Evolutionary conservation across 495 filamentous ascomycete genomes (phyloP), one percentile per base, ranked within the genome.

Genomic region (Penicillium ochrochloron): DNA sequence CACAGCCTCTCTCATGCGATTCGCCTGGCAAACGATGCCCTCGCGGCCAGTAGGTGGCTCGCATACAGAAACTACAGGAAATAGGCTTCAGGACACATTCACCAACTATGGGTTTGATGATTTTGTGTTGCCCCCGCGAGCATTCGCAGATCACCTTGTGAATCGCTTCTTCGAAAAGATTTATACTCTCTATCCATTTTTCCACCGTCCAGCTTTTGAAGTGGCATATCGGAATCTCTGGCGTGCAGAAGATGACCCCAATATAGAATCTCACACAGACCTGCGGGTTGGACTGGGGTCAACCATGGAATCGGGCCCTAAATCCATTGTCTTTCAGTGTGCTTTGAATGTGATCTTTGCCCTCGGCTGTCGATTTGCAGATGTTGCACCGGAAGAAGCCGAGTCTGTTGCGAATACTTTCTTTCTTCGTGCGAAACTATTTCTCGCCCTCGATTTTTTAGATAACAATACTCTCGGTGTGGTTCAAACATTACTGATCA

Each of bases 401-500:
- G 55, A 69, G 19, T 61, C 61, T 11, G 51, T 66, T 1, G 69
- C 73, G 6, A 68, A 73, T 37, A 67, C 69, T n/a, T 80, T 79
- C 57, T 79, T 76, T 55, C 68, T 70, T 33, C 62, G 70, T 35
- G 76, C 74, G 7, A 66, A 70, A 39, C 67, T 63, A 8, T 64
- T 76, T 0, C 61, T 83, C 8, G 71, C 71, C 21, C 59, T 75
- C 2, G 76, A 78, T 50, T 70, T 72, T 9, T 63, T 79, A 10
- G 78, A 80, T 42, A 50, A 57, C 1, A 64, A 66, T 0, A 67
- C 69, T 9, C 52, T 82, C 2, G 57, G 65, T 0, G 56, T 78
- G n/a, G 73, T 76, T 0, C 81, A 82, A 58, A 60, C 75, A 21
- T 66, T 83, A 9, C 59, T 80, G 3, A 66, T 83, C 1, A 73